Evolutionary conservation across 2,329 filamentous ascomycete species (phyloP), one percentile per base, ranked within the genome.

Genomic region (Botrytis paeoniae): DNA sequence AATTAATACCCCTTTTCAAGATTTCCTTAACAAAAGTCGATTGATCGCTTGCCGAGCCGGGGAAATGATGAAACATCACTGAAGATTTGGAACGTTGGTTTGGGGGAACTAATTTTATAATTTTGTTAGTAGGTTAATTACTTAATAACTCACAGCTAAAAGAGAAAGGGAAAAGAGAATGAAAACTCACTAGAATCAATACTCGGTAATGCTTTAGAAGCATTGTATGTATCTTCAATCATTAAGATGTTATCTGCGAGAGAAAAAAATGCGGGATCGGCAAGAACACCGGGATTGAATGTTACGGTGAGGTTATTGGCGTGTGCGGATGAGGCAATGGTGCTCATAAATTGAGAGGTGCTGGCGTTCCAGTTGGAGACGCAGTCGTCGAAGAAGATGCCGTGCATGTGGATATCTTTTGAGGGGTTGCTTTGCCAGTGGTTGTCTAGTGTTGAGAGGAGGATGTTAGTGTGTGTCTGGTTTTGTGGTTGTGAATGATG

Each of bases 351-450:
- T 37, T 10, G 3, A 10, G 61, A 65, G 20, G 29, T 29, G 22
- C 29, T 54, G 22, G 10, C 2, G 12, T 37, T 57, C 41, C 43
- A 64, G n/a, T 35, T 39, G 4, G 32, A 18, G 32, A 65, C 32
- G 32, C 37, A 29, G 35, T 65, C 59, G 37, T 71, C 60, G 60
- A 71, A 64, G 60, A 71, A 71, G 16, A 71, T 63, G 18, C 69
- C 69, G 1, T 9, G 6, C 16, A 71, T 41, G 3, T 35, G 43
- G 25, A 65, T 57, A 14, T 51, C 35, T 22, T 41, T 14, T 22
- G 16, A 1, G 0, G 41, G 9, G 59, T 65, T 32, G 3, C 32
- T 43, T 20, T 45, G 20, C 69, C 69, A 71, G 60, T 32, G 25
- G 9, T 65, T 57, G 29, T 71, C 69, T 71, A 14, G n/a, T 35